Base-by-base conservation (phyloP, 805 yeast species). In the Lipomyces anomalus region DNA sequence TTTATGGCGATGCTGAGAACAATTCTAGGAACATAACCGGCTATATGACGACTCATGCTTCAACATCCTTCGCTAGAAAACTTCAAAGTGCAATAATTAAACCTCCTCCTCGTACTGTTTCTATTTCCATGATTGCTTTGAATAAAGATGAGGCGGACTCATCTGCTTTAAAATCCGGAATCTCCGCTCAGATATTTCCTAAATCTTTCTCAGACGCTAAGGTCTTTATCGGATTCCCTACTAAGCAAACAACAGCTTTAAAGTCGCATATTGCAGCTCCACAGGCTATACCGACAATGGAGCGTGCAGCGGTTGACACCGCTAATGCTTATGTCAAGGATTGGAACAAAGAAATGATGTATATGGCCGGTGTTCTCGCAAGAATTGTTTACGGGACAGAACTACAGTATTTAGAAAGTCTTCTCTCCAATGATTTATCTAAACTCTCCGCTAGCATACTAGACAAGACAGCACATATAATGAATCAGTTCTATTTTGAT, bases 271-370 rank as follows among this genome's bases (percentile, higher is more conserved):
- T 67, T 2, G 65, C 68, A 1, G 40, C 67, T 38, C 67, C 63
- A 37, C 69, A 65, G 48, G 52, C 67, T 3, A 64, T 67, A n/a
- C 72, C 72, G 2, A 68, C 72, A 2, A 66, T 67, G 70, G 72
- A 67, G 44, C 59, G 72, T 4, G 67, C 71, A 0, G 69, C 69
- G 1, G 60, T 67, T 1, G 72, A 67, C 49, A 65, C 68, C 62
- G 65, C 71, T 3, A 67, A 67, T 42, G 56, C 61, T 5, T 61
- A 57, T 42, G 71, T 67, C 20, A 65, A 63, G 43, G 68, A 64
- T 42, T 67, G 72, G 72, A 67, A 67, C 48, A 47, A 57, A 24
- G 61, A 66, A 40, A 57, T 67, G 63, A 59, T 67, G 21, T 63
- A 59, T 37, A 60, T 64, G 61, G 65, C 67, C 4, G 72, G 72